phyloP scores from a whole-genome alignment of 768 basidiomycete species.

The Nidularia pulvinata region DNA sequence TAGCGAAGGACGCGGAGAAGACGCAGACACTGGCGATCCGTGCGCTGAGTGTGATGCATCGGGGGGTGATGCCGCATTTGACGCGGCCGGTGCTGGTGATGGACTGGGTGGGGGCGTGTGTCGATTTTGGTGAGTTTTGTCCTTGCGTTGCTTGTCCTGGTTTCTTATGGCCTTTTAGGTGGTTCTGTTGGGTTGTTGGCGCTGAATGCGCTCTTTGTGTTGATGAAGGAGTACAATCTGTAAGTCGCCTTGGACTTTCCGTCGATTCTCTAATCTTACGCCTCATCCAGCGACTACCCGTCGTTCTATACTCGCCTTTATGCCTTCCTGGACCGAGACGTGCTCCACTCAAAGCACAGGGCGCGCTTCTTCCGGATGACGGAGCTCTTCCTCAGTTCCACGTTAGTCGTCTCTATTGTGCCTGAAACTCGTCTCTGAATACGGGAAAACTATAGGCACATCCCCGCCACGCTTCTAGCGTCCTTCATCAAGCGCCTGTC shows the following conservation, averaged over 20 bases:
- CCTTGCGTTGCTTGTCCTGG: not conserved
- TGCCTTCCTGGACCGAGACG: constrained; percentile 81
- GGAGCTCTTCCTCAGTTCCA: constrained; percentile 90
- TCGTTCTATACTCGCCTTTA: constrained; percentile 94
- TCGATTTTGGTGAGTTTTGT: constrained; percentile 66
- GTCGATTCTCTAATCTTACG: not conserved
- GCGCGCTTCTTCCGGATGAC: constrained; percentile 94
- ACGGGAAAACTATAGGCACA: constrained; percentile 66
- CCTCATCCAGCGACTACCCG: constrained; percentile 79
- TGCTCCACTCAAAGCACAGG: constrained; percentile 91
- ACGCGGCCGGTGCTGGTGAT: constrained; percentile 79
- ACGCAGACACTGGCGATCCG: constrained; percentile 46
- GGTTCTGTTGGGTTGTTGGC: constrained; percentile 87
- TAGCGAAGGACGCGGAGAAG: constrained; percentile 26
- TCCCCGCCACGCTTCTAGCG: constrained; percentile 89
- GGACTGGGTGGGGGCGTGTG: constrained; percentile 89
- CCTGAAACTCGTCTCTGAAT: not conserved
- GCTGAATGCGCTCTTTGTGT: constrained; percentile 86
- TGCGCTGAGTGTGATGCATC: constrained; percentile 78
- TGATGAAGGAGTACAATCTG: constrained; percentile 96
- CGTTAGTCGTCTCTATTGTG: constrained; percentile 48
- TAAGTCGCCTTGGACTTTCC: constrained; percentile 20
- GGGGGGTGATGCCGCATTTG: constrained; percentile 80
- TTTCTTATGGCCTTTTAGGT: constrained; percentile 38
- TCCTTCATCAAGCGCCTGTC: constrained; percentile 94